Base-by-base conservation (phyloP, 768 basidiomycete species). In the Psilocybe tampanensis region DNA sequence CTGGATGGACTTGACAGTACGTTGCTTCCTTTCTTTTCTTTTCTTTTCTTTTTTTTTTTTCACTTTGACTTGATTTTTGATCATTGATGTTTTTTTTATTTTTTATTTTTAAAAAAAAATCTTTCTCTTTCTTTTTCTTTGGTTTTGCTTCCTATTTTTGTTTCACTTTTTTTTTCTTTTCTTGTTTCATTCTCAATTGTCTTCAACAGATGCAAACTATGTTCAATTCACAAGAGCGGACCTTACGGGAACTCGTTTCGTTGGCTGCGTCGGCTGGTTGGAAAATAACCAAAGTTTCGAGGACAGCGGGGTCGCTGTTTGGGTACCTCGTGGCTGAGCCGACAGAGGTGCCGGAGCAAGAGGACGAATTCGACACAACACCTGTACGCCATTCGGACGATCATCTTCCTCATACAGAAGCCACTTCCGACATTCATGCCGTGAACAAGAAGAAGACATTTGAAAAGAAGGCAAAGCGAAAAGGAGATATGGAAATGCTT, bases 321-420 rank as follows among this genome's bases (percentile, higher is more conserved):
- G 88, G 86, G 2, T 81, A 90, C 64, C 82, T 92, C 55, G 76
- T 86, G 36, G 90, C 89, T 24, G 79, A 85, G 17, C 89, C 89
- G 6, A 75, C 79, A 1, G 60, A 76, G 2, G 77, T 90, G 13
- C 85, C 86, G 1, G 57, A 49, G 42, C 18, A 41, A 18, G 33
- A 34, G 1, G 65, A 17, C 34, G 64, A 57, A 52, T 55, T 23
- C 43, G 66, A 12, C 65, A 17, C 5, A 2, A 4, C 5, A 8
- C 13, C 22, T 21, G 19, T 7, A 5, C 22, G 29, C 7, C 15
- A 39, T 3, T 4, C 7, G 32, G 21, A 22, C 33, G 33, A 8
- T 23, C 21, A 33, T 23, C 33, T 18, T 13, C 33, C 21, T 17
- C 18, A n/a, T 12, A 8, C 22, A 19, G 19, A 24, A 32, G 12